A percentile compares a stretch with the other conserved stretches of the same genome.
Conservation (phyloP, 1,284 basidiomycete genomes). For the Sanghuangporus baumii region DNA sequence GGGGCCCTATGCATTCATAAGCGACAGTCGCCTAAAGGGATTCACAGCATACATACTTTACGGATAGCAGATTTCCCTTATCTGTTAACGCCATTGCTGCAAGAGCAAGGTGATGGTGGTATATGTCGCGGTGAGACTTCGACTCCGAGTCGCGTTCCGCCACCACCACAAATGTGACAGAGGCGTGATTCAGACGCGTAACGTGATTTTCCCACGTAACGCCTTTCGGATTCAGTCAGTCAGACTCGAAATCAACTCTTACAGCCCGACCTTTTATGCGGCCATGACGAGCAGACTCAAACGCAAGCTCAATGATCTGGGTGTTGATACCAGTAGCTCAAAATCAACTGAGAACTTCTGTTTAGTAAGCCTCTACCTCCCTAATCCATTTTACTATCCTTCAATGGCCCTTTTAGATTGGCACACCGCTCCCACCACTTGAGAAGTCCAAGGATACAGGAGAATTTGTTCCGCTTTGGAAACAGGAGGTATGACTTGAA, state of each 20-base stretch:
- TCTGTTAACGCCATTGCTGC: neutral
- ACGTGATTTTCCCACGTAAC: neutral
- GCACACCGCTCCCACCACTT: conserved; percentile 86
- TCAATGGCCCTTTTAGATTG: conserved; percentile 53
- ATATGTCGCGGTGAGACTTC: neutral
- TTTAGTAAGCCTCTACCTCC: conserved; percentile 34
- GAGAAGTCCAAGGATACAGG: conserved; percentile 85
- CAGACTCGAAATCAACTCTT: neutral
- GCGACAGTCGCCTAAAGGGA: neutral
- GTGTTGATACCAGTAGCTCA: conserved; percentile 61
- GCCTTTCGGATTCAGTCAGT: neutral
- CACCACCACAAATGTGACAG: too few species aligned
- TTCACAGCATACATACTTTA: conserved; percentile 7
- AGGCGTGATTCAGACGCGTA: neutral
- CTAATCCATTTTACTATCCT: neutral
- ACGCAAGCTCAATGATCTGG: conserved; percentile 76
- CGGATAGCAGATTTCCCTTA: conserved; percentile 20
- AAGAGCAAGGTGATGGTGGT: neutral
- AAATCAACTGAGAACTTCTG: conserved; percentile 86
- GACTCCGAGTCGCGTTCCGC: neutral
- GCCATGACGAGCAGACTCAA: conserved; percentile 47
- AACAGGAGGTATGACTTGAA: conserved; percentile 72
- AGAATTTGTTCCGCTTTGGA: conserved; percentile 96
- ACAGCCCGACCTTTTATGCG: neutral
- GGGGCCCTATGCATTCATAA: neutral